These are phyloP conservation scores for Ustilago sp. DNA, from an alignment of 1,284 basidiomycete species.

Conservation along the genomic window DNA sequence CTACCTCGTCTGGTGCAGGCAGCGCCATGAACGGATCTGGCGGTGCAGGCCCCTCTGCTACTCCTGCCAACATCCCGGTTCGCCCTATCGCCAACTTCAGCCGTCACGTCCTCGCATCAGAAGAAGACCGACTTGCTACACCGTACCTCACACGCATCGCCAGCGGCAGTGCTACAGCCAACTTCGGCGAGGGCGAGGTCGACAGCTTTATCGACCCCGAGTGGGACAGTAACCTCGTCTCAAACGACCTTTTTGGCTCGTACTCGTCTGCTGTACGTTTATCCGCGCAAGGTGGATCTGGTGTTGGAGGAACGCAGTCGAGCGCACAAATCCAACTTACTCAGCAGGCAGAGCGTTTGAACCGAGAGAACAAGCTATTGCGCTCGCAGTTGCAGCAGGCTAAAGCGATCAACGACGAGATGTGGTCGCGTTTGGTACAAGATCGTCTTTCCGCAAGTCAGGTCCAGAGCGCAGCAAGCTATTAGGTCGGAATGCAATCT, in stretches of 20 bases:
- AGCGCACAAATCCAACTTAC: conserved; percentile 7
- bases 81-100: conserved; percentile 41
- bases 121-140: conserved; percentile 37
- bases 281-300: not conserved
- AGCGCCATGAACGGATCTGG: conserved; percentile 23
- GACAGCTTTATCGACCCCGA: conserved; percentile 41
- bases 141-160: conserved; percentile 39
- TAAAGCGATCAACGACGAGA: conserved; percentile 60
- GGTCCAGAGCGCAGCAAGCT: conserved; percentile 17
- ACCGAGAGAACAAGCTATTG: conserved; percentile 37
- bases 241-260: conserved; percentile 14
- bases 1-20: conserved; percentile 12
- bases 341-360: conserved; percentile 20
- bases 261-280: not conserved
- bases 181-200: conserved; percentile 9
- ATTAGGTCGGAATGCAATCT: conserved; percentile 2
- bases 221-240: conserved; percentile 42
- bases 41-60: conserved; percentile 19
- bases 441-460: conserved; percentile 29
- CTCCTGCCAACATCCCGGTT: conserved; percentile 28
- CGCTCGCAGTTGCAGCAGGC: conserved; percentile 56
- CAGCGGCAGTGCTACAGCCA: conserved; percentile 8
- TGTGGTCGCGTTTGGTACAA: conserved; percentile 56
- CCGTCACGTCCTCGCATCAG: conserved; percentile 29
- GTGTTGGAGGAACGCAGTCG: not conserved